phyloP scores from a whole-genome alignment of 1,284 basidiomycete species.

The Cryptococcus neoformans region DNA sequence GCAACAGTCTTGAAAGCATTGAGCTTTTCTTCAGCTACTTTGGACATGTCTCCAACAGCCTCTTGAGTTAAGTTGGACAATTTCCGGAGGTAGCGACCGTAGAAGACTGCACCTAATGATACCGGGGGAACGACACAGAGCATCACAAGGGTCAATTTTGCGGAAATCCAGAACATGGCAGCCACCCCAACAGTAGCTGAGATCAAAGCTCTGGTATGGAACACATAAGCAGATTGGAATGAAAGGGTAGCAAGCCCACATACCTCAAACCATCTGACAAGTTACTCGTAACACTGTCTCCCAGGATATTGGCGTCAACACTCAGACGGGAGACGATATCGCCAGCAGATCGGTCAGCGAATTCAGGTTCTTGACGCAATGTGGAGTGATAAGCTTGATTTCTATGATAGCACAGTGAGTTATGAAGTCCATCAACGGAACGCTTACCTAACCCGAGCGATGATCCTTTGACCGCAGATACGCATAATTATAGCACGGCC shows the following conservation, averaged over 20 bases:
- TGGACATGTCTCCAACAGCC: conserved; percentile 91
- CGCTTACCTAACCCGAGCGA: conserved; percentile 68
- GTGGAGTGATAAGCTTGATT: conserved; percentile 78
- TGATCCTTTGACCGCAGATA: conserved; percentile 84
- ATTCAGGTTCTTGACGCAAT: conserved; percentile 85
- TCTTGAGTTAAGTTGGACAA: conserved; percentile 91
- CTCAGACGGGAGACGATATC: conserved; percentile 90
- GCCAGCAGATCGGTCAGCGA: conserved; percentile 87
- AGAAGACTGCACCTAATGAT: conserved; percentile 67
- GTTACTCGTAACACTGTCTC: conserved; percentile 90
- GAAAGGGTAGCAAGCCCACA: conserved; percentile 2
- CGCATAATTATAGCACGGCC: conserved; percentile 86
- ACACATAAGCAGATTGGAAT: conserved; percentile 63
- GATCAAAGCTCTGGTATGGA: conserved; percentile 60
- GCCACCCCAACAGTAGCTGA: conserved; percentile 89
- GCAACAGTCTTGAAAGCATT: conserved; percentile 92
- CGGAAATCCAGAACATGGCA: conserved; percentile 95
- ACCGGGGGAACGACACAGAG: conserved; percentile 86
- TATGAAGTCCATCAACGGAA: neutral
- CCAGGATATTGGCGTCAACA: conserved; percentile 90
- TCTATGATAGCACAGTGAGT: conserved; percentile 9
- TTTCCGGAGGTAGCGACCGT: conserved; percentile 90
- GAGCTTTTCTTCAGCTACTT: conserved; percentile 85
- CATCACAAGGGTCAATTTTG: conserved; percentile 87
- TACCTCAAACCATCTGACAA: conserved; percentile 81